Conservation (phyloP, 2,329 filamentous ascomycete species). For the Arachnomyces sp. region DNA sequence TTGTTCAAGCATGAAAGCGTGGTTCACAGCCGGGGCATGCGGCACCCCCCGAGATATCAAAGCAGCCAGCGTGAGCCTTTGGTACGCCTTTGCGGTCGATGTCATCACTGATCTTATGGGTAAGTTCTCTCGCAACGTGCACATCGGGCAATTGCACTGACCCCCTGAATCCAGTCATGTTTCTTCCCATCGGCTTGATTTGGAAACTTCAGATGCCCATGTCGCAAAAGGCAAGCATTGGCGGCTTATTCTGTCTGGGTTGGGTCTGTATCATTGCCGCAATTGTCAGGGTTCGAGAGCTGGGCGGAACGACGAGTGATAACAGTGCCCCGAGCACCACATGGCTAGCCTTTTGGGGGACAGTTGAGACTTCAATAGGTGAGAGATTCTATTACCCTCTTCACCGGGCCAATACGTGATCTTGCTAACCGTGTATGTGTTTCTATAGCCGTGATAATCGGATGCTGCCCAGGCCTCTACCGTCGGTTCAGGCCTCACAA, state of each 20-base stretch:
- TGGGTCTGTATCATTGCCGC: constrained; percentile 20
- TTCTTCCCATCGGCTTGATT: constrained; percentile 28
- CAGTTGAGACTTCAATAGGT: constrained; percentile 30
- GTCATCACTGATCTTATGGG: constrained; percentile 29
- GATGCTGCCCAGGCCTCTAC: too few species aligned
- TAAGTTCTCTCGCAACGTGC: constrained; percentile 9
- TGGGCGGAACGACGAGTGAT: constrained; percentile 20
- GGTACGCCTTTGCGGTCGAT: constrained; percentile 28
- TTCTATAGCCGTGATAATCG: too few species aligned
- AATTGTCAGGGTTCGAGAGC: constrained; percentile 23
- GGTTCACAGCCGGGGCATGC: constrained; percentile 26
- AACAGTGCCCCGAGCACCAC: constrained; percentile 21
- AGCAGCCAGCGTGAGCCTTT: constrained; percentile 26
- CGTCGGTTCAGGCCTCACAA: too few species aligned
- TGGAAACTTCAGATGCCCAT: constrained; percentile 29
- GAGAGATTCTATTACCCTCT: constrained; percentile 1
- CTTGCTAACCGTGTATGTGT: too few species aligned
- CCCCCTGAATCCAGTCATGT: constrained; percentile 24
- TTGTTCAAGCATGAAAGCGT: constrained; percentile 28
- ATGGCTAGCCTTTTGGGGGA: constrained; percentile 32
- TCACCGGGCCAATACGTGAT: too few species aligned
- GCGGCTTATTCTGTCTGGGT: constrained; percentile 20
- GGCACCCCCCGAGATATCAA: constrained; percentile 19
- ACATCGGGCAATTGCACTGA: not conserved
- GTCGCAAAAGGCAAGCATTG: constrained; percentile 26